Base-by-base conservation (phyloP, 352 stramenopile genomes). In the Phytopythium sindhum region DNA sequence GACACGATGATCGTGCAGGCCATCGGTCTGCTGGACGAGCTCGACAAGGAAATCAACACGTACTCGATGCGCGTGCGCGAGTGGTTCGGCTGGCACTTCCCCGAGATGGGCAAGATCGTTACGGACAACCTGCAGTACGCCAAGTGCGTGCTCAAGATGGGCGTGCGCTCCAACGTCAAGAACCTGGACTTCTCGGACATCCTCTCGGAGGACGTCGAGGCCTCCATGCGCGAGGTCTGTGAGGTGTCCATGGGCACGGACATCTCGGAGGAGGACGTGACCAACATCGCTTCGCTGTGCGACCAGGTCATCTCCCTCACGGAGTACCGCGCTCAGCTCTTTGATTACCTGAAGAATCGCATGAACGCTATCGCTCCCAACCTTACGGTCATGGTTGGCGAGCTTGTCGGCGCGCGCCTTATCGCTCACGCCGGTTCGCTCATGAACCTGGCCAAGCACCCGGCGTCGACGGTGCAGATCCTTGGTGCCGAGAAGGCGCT, bases 21-120 rank as follows among this genome's bases (percentile, higher is more conserved):
- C 17, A 99, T 99, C 57, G 96, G 96, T 15, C 81, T 99, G 52
- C 81, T 99, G 17, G 98, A 99, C 83, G 97, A 99, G 76, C 86
- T 99, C 19, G 98, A 99, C 89, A 99, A 99, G 89, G 98, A 99
- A 82, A 99, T 99, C 80, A 99, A 99, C 86, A 99, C 97, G 64
- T 99, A 99, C 86, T 98, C 98, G 51, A 99, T 99, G 98, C 86
- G 98, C 66, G 97, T 99, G 53, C 97, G 97, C 61, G 98, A 99
- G 85, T 99, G 98, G 98, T 98, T 98, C 70, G 95, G 96, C 66
- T 98, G 96, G 95, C 96, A 98, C 78, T 96, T 98, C 63, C 93
- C 90, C 19, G 97, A 99, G 71, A 97, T 99, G 80, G 93, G 95
- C 74, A 98, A 98, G 78, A 97, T 99, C 50, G 86, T 99, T 37